Conservation (phyloP, 129 eudicot species). For the Pseudognaphalium luteoalbum region DNA sequence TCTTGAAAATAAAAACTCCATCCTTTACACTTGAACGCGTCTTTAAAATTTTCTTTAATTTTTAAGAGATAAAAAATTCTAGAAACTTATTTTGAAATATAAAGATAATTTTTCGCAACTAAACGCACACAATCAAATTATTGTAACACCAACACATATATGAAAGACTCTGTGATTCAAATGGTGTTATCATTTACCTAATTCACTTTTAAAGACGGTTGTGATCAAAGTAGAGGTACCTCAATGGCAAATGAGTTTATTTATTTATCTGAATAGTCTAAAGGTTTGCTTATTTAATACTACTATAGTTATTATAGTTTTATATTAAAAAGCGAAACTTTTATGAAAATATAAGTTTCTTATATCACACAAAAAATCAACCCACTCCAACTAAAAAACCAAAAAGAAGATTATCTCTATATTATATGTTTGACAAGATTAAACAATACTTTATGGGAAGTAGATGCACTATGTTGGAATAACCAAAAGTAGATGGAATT, state of each 20-base stretch:
- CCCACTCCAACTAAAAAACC: slow-evolving; percentile 22
- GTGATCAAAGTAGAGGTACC: too few species aligned
- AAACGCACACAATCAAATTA: too few species aligned
- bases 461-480: slow-evolving; percentile 4
- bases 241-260: neutral
- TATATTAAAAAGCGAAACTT: neutral
- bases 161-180: too few species aligned
- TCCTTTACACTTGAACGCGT: too few species aligned
- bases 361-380: slow-evolving; percentile 11
- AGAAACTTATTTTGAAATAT: too few species aligned
- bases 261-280: neutral
- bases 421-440: slow-evolving; percentile 25
- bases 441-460: slow-evolving; percentile 13
- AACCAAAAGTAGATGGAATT: slow-evolving; percentile 16
- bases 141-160: too few species aligned
- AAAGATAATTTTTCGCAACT: too few species aligned
- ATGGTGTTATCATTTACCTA: too few species aligned
- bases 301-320: neutral
- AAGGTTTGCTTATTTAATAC: neutral
- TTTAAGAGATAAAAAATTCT: too few species aligned
- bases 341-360: neutral
- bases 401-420: slow-evolving; percentile 18
- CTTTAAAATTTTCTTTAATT: too few species aligned
- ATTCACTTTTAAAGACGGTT: too few species aligned
- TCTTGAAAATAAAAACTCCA: too few species aligned